A percentile compares a stretch with the other conserved stretches of the same genome.
These are phyloP conservation scores for Podaxis pistillaris DNA, from an alignment of 768 basidiomycete genomes.

Conservation along the genomic window DNA sequence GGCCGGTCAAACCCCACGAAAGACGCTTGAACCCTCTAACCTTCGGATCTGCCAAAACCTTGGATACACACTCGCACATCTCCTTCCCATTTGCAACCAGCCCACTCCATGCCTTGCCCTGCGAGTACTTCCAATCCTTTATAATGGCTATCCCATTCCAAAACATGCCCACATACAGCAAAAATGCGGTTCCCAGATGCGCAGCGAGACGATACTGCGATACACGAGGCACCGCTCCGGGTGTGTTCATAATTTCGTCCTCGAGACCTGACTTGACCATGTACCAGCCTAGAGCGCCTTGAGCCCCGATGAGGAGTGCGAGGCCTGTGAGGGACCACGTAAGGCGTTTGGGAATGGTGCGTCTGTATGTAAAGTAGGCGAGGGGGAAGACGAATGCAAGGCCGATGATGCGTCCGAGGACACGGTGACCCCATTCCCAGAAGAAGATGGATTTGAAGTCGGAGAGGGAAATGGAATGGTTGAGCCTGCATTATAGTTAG, in stretches of 20 bases:
- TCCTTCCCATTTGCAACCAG: slow-evolving; percentile 29
- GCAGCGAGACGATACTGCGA: slow-evolving; percentile 96
- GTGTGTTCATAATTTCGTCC: slow-evolving; percentile 73
- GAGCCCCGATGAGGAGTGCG: slow-evolving; percentile 80
- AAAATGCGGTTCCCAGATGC: slow-evolving; percentile 88
- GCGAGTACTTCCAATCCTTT: slow-evolving; percentile 77
- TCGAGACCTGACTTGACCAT: slow-evolving; percentile 98
- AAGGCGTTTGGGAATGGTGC: slow-evolving; percentile 64
- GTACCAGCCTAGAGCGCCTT: slow-evolving; percentile 96
- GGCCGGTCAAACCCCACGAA: slow-evolving; percentile 61
- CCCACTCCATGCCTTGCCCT: slow-evolving; percentile 58
- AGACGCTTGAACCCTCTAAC: slow-evolving; percentile 58
- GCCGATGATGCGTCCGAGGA: slow-evolving; percentile 87
- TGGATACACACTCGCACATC: slow-evolving; percentile 31
- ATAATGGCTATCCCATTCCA: slow-evolving; percentile 70
- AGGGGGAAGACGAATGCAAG: slow-evolving; percentile 82
- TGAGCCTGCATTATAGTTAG: slow-evolving; percentile 53
- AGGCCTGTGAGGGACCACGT: slow-evolving; percentile 68
- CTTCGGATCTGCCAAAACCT: slow-evolving; percentile 51
- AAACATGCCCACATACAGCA: slow-evolving; percentile 94
- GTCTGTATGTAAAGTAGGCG: slow-evolving; percentile 72
- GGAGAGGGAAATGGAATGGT: slow-evolving; percentile 80
- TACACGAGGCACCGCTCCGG: slow-evolving; percentile 88
- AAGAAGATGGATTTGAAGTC: slow-evolving; percentile 97
- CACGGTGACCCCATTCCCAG: slow-evolving; percentile 97